Evolutionary conservation across 2,329 filamentous ascomycete species (phyloP).

Genomic region (Phialophora macrospora): DNA sequence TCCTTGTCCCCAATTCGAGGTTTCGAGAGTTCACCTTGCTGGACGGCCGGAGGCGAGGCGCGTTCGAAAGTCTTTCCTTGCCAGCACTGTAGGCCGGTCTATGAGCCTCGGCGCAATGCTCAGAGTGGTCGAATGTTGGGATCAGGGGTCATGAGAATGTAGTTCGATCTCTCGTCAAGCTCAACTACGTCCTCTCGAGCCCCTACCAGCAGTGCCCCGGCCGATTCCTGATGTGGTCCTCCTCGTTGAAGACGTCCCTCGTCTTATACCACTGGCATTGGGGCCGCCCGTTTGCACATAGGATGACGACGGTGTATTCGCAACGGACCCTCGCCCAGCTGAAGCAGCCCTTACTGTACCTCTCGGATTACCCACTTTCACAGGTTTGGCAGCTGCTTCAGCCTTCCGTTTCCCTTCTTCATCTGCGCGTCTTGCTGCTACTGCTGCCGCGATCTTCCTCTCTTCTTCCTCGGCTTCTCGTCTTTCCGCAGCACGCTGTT

Average conservation of each 20-base stretch:
- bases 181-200: conserved; percentile 29
- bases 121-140: not conserved
- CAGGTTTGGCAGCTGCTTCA: conserved; percentile 43
- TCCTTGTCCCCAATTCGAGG: not conserved
- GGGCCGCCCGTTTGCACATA: conserved; percentile 34
- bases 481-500: conserved; percentile 77
- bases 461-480: conserved; percentile 78
- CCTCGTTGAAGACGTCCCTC: conserved; percentile 28
- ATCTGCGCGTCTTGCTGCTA: conserved; percentile 61
- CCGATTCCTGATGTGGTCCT: conserved; percentile 32
- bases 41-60: not conserved
- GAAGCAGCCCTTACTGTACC: conserved; percentile 44
- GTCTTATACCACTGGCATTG: conserved; percentile 23
- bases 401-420: conserved; percentile 52
- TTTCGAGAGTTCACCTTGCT: not conserved
- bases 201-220: conserved; percentile 26
- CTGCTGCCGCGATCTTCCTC: conserved; percentile 63
- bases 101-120: not conserved
- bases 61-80: not conserved
- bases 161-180: not conserved
- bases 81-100: not conserved
- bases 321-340: conserved; percentile 41
- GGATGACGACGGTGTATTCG: conserved; percentile 26
- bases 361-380: conserved; percentile 38
- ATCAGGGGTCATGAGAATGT: not conserved